Evolutionary conservation across 352 stramenopile species (phyloP), one percentile per base, ranked within the genome.

Genomic region (Phytophthora megakarya): DNA sequence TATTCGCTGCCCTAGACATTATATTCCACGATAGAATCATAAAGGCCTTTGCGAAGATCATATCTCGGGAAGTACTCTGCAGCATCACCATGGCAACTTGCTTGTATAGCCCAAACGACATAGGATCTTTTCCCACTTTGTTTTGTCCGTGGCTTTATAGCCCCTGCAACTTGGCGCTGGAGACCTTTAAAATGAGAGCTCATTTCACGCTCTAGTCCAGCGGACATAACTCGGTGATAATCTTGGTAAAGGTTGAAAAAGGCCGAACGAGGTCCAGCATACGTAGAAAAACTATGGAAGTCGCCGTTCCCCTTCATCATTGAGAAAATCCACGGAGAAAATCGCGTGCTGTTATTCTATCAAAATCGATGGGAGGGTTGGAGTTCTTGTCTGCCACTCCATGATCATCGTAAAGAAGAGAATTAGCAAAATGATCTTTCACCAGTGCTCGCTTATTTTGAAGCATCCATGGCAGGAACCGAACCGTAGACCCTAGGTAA

Each of bases 1-100:
- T n/a, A n/a, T n/a, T n/a, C n/a, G n/a, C n/a, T n/a, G n/a, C n/a
- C n/a, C n/a, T n/a, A n/a, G n/a, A n/a, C n/a, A 71, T 65, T 9
- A 74, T 22, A 51, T 75, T 69, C 51, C 67, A 75, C 1, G 40
- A 59, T 0, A 61, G 22, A 1, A 75, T 32, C 40, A 67, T 57
- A 30, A 75, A 75, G 1, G 42, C 55, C 6, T 51, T 58, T 11
- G 38, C 67, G 40, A 75, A 75, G 13, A 69, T 22, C 25, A 65
- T 63, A n/a, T 66, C 44, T 0, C 50, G 11, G 3, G 43, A 48
- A 22, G 48, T 15, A 18, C 15, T 44, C 0, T 12, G 3, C 3
- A 74, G 37, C 60, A 70, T 65, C 19, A 26, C 13, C 18, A 35
- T 23, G 18, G 32, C 15, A 1, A 73, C 12, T n/a, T 52, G 30